Conservation (phyloP, 441 rosid species). For the Adansonia grandidieri region DNA sequence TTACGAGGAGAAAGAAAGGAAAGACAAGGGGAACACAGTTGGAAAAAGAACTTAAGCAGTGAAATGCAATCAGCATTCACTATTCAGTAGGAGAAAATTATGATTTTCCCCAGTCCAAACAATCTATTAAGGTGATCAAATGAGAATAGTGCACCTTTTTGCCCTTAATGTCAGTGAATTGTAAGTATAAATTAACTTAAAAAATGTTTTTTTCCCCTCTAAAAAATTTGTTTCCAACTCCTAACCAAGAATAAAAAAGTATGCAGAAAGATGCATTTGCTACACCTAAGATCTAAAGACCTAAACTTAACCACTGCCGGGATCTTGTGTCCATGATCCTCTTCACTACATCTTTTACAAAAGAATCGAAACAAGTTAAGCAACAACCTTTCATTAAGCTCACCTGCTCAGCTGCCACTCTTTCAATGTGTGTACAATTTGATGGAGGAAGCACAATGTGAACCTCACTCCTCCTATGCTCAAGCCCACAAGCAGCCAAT, state of each 20-base stretch:
- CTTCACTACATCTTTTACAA: constrained; percentile 80
- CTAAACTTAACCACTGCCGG: constrained; percentile 81
- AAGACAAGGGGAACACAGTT: too few relatives aligned
- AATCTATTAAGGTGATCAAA: too few relatives aligned
- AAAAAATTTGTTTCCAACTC: constrained; percentile 37
- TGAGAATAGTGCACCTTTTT: constrained; percentile 27
- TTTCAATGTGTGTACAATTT: constrained; percentile 59
- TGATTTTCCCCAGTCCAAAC: too few relatives aligned
- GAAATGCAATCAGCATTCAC: too few relatives aligned
- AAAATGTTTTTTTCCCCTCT: background rate
- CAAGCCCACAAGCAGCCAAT: constrained; percentile 87
- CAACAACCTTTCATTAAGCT: constrained; percentile 86
- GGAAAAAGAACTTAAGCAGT: too few relatives aligned
- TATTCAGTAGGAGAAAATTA: too few relatives aligned
- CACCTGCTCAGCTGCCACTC: constrained; percentile 51
- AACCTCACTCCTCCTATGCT: constrained; percentile 71
- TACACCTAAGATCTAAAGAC: constrained; percentile 41
- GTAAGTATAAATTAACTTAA: constrained; percentile 40
- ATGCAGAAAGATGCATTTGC: constrained; percentile 19
- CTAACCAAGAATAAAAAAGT: constrained; percentile 34
- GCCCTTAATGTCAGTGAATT: constrained; percentile 43
- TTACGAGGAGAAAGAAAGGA: too few relatives aligned
- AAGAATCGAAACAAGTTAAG: constrained; percentile 81
- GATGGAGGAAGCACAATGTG: constrained; percentile 54
- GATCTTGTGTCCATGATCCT: constrained; percentile 72